Conservation (phyloP, 192 early-diverging fungal species). For the Umbelopsis isabellina region DNA sequence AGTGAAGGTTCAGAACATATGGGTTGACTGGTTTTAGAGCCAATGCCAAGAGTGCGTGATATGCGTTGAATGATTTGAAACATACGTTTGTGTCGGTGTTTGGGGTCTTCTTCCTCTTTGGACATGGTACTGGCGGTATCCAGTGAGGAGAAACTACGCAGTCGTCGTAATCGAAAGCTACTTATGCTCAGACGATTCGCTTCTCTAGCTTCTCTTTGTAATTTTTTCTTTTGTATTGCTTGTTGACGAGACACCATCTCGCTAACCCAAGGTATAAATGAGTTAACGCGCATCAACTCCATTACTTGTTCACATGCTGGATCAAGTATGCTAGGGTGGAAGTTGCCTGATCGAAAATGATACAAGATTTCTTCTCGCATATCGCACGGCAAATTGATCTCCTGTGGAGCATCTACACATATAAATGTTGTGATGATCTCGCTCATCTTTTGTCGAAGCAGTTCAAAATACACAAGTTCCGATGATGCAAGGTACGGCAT, state of each 20-base stretch:
- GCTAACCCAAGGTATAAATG: constrained; percentile 32
- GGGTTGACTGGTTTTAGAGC: constrained; percentile 8
- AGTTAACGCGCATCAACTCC: constrained; percentile 39
- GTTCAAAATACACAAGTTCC: constrained; percentile 1
- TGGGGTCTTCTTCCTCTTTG: constrained; percentile 9
- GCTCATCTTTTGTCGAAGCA: constrained; percentile 24
- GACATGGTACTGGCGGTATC: constrained; percentile 7
- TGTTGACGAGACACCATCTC: constrained; percentile 8
- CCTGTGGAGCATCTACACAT: constrained; percentile 28
- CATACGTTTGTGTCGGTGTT: constrained; percentile 16
- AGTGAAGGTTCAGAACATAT: not conserved
- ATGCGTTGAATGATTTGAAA: constrained; percentile 18
- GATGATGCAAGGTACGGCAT: not conserved
- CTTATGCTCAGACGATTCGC: constrained; percentile 17
- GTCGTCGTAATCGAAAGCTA: constrained; percentile 9
- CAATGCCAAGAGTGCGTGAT: constrained; percentile 2
- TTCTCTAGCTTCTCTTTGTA: constrained; percentile 7
- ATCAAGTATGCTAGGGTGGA: constrained; percentile 29
- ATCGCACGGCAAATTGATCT: constrained; percentile 40
- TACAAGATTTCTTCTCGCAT: constrained; percentile 33
- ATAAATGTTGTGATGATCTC: constrained; percentile 38
- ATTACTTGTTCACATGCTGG: constrained; percentile 13
- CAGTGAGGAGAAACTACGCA: constrained; percentile 12
- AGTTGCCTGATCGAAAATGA: constrained; percentile 29
- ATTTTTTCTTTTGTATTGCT: constrained; percentile 8